Evolutionary conservation across 495 filamentous ascomycete species (phyloP), one percentile per base, ranked within the genome.

Genomic region (Hyaloscypha variabilis): DNA sequence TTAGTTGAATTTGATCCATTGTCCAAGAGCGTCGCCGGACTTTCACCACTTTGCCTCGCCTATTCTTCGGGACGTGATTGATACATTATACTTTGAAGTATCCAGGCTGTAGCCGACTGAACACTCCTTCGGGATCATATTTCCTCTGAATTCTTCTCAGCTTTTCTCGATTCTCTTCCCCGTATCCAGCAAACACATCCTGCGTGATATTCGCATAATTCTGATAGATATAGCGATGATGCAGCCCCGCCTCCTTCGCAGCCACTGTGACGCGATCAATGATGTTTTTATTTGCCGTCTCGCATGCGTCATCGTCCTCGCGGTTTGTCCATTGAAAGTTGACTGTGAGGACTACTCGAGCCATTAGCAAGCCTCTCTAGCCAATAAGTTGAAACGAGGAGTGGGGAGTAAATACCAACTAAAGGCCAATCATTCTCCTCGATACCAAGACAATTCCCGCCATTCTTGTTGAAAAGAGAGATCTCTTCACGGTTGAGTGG

Each of bases 161-260:
- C 23, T 56, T 68, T 10, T 34, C 30, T 10, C 1, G 66, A 36
- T 78, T 83, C 8, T 60, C 67, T 30, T 64, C n/a, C 0, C 81
- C 81, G 65, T 81, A 82, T n/a, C 78, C 69, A 5, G 57, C 59
- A 36, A 79, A 74, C 24, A 82, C 75, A 17, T 77, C 60, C 68
- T 82, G 79, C 8, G 60, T 66, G 11, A 69, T 66, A n/a, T 70
- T 65, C 3, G 79, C 79, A 39, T 81, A 80, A 31, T 83, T 83
- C 67, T 71, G 52, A 34, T 71, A 74, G 8, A 65, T 14, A 28
- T 53, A 74, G 1, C 3, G 50, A 34, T 64, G 61, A 21, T 25
- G n/a, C n/a, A 64, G 13, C 4, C 26, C 61, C 30, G 58, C 49
- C 30, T 58, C 54, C 34, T 65, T 58, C 17, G 53, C 52, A 23